phyloP scores from a whole-genome alignment of 352 stramenopile genomes.

The Globisporangium middletonii region DNA sequence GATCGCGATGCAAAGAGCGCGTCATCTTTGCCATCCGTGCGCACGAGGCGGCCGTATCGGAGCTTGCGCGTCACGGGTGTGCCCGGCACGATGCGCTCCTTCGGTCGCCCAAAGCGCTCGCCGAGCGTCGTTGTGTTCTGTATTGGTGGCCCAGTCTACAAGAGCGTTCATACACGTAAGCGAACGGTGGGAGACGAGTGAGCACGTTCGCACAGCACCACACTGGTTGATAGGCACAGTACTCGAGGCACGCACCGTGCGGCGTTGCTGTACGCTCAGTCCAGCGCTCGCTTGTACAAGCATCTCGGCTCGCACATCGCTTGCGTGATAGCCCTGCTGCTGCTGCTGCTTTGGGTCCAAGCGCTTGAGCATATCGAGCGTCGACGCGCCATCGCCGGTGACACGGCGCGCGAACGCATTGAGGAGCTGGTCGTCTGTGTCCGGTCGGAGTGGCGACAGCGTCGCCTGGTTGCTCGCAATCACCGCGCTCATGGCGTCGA shows the following conservation, averaged over 20 bases:
- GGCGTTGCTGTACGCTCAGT: constrained; percentile 7
- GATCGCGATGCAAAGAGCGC: constrained; percentile 19
- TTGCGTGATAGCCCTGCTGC: constrained; percentile 4
- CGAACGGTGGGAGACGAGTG: too few relatives aligned
- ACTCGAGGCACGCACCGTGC: constrained; percentile 5
- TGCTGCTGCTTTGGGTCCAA: constrained; percentile 8
- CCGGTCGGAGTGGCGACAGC: not conserved
- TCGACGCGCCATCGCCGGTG: constrained; percentile 35
- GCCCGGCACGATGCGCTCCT: constrained; percentile 28
- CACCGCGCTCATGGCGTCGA: not conserved
- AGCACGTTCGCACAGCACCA: too few relatives aligned
- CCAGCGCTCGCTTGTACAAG: constrained; percentile 18
- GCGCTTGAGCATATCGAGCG: constrained; percentile 54
- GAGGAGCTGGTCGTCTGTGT: constrained; percentile 14
- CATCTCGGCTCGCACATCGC: constrained; percentile 47
- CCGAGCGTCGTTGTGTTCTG: constrained; percentile 37
- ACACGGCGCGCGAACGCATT: constrained; percentile 18
- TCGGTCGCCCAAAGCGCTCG: constrained; percentile 21
- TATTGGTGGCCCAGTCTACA: constrained; percentile 6
- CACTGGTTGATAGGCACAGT: not conserved
- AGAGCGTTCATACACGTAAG: not conserved
- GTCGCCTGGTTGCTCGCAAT: not conserved
- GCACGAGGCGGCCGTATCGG: constrained; percentile 32
- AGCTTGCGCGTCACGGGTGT: constrained; percentile 32
- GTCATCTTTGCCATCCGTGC: constrained; percentile 19